These are phyloP conservation scores for Suillus ampliporus DNA, from an alignment of 768 basidiomycete genomes.

Conservation along the genomic window DNA sequence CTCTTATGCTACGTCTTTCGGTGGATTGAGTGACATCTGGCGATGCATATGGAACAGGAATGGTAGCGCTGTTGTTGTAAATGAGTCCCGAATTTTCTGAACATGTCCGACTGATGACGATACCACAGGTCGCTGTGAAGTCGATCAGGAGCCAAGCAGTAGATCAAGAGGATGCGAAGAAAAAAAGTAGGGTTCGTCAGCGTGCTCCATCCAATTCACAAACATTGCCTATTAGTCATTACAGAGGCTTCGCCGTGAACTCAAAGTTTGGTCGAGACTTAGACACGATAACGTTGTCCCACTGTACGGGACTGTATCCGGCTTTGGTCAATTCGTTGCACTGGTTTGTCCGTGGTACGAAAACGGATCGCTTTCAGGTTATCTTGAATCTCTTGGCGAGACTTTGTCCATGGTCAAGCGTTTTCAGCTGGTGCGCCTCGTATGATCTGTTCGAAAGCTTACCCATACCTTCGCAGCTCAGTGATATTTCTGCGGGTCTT, in stretches of 20 bases:
- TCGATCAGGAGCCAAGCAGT: conserved; percentile 8
- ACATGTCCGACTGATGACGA: neutral
- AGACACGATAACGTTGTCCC: conserved; percentile 30
- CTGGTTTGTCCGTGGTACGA: conserved; percentile 35
- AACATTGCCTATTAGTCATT: neutral
- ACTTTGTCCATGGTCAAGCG: conserved; percentile 14
- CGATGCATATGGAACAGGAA: conserved; percentile 17
- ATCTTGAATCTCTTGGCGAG: conserved; percentile 19
- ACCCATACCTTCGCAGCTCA: conserved; percentile 21
- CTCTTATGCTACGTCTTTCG: conserved; percentile 30
- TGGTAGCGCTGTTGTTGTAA: neutral
- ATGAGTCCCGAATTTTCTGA: neutral
- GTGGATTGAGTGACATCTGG: conserved; percentile 39
- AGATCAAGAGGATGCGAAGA: conserved; percentile 14
- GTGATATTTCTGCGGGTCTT: conserved; percentile 32
- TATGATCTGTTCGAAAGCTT: neutral
- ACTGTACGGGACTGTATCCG: conserved; percentile 25
- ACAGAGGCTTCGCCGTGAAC: conserved; percentile 30
- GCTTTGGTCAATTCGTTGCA: conserved; percentile 32
- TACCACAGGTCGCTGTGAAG: conserved; percentile 15
- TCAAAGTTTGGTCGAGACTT: conserved; percentile 31
- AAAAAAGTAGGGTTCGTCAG: conserved; percentile 16
- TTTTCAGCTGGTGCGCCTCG: conserved; percentile 23
- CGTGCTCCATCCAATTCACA: neutral
- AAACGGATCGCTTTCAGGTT: conserved; percentile 27